Evolutionary conservation across 2,329 filamentous ascomycete genomes (phyloP).

Genomic region (Penicillium sp.): DNA sequence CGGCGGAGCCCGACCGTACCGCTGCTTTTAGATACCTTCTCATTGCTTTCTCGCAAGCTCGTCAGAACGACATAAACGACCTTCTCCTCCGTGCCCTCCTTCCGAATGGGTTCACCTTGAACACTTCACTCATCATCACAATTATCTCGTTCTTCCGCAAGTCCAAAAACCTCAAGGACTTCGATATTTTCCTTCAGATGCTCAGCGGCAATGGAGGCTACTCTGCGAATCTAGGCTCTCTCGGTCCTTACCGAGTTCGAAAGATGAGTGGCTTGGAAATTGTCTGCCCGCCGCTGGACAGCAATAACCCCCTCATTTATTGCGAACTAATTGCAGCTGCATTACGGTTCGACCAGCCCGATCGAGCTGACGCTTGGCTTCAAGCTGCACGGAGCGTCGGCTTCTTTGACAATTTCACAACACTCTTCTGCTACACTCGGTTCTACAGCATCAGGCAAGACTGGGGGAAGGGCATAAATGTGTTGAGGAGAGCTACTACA

Average conservation of each 20-base stretch:
- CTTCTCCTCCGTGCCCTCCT: conserved; percentile 38
- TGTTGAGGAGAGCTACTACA: conserved; percentile 33
- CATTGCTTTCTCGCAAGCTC: conserved; percentile 35
- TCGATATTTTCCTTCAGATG: conserved; percentile 39
- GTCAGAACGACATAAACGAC: conserved; percentile 39
- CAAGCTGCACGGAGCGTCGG: conserved; percentile 33
- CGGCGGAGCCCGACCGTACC: conserved; percentile 36
- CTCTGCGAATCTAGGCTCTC: conserved; percentile 31
- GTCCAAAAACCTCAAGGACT: conserved; percentile 39
- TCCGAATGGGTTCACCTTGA: conserved; percentile 37
- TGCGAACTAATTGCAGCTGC: conserved; percentile 35
- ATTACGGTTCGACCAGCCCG: conserved; percentile 40
- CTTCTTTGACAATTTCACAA: conserved; percentile 36
- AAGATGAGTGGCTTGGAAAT: conserved; percentile 37
- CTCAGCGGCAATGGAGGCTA: conserved; percentile 32
- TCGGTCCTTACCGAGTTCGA: conserved; percentile 23
- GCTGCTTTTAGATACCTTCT: conserved; percentile 34
- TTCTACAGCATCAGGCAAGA: conserved; percentile 36
- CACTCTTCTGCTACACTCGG: conserved; percentile 36
- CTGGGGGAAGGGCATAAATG: conserved; percentile 34
- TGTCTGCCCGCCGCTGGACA: conserved; percentile 33
- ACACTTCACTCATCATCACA: conserved; percentile 33
- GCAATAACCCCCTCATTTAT: conserved; percentile 33
- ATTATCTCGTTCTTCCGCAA: conserved; percentile 39
- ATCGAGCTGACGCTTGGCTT: conserved; percentile 41